phyloP scores from a whole-genome alignment of 345 rosid species.

The Mercurialis annua region DNA sequence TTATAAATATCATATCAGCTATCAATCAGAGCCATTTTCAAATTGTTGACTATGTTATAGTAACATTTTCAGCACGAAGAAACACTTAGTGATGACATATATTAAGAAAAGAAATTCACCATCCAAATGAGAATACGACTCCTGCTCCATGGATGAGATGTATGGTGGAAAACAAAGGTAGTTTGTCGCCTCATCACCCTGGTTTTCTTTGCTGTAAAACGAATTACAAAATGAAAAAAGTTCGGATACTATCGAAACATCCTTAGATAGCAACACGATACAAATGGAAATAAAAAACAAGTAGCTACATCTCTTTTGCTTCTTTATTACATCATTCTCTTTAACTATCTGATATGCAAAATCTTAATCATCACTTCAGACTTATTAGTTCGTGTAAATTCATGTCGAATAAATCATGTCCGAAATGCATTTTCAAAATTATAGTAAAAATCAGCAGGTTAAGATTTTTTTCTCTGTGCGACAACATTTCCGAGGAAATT shows the following conservation, averaged over 20 bases:
- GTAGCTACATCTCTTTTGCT: neutral
- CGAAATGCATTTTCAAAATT: too few species aligned
- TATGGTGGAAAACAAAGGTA: conserved; percentile 83
- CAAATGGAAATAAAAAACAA: neutral
- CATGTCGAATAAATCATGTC: too few species aligned
- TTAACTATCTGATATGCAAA: too few species aligned
- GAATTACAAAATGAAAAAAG: conserved; percentile 1
- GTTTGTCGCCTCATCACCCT: conserved; percentile 72
- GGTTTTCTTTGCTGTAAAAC: conserved; percentile 51
- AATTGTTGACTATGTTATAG: too few species aligned
- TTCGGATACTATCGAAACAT: neutral
- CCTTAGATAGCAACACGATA: neutral
- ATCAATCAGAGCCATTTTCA: too few species aligned
- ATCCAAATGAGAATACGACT: conserved; percentile 88
- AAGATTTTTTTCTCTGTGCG: too few species aligned
- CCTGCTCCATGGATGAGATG: conserved; percentile 96
- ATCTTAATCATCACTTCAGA: too few species aligned
- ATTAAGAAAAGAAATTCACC: conserved; percentile 40
- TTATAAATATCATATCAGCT: too few species aligned
- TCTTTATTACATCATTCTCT: too few species aligned
- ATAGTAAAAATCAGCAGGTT: too few species aligned
- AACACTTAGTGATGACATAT: neutral
- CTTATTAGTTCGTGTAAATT: too few species aligned
- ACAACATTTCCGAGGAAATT: too few species aligned
- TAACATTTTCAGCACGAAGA: neutral